phyloP scores from a whole-genome alignment of 176 grass and related monocot genomes.

The Triticum dicoccoides region DNA sequence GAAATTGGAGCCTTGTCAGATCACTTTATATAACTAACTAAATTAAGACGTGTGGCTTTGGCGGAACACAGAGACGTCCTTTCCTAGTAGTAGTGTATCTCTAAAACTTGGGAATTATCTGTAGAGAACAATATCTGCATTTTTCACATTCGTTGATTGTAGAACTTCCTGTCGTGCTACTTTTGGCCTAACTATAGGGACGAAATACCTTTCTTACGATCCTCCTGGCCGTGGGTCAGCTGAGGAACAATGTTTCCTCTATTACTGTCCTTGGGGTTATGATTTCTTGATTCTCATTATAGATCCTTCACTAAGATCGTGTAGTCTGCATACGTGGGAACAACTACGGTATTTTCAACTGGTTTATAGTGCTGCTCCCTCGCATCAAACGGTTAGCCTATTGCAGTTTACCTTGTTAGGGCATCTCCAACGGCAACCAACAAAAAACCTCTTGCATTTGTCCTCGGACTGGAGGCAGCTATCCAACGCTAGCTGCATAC shows the following conservation, averaged over 20 bases:
- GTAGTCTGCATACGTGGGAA: no score
- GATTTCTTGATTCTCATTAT: no score
- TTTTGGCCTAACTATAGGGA: neutral
- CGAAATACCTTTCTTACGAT: neutral
- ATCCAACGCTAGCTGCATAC: no score
- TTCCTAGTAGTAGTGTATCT: neutral
- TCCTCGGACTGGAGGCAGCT: no score
- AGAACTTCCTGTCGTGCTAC: neutral
- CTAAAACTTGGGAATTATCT: neutral
- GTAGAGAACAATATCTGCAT: neutral
- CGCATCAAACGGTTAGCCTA: no score
- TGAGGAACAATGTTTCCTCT: neutral
- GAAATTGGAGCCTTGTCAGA: neutral
- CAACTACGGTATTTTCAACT: no score
- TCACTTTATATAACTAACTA: neutral
- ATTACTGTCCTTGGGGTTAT: neutral
- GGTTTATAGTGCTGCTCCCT: no score
- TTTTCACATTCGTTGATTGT: neutral
- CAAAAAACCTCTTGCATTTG: no score
- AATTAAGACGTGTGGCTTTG: neutral
- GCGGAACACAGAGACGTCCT: neutral
- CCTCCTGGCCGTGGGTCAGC: neutral
- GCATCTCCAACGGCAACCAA: no score
- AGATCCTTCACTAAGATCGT: no score
- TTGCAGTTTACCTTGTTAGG: no score